Base-by-base conservation (phyloP, 1,284 basidiomycete genomes). In the Moesziomyces antarcticus region DNA sequence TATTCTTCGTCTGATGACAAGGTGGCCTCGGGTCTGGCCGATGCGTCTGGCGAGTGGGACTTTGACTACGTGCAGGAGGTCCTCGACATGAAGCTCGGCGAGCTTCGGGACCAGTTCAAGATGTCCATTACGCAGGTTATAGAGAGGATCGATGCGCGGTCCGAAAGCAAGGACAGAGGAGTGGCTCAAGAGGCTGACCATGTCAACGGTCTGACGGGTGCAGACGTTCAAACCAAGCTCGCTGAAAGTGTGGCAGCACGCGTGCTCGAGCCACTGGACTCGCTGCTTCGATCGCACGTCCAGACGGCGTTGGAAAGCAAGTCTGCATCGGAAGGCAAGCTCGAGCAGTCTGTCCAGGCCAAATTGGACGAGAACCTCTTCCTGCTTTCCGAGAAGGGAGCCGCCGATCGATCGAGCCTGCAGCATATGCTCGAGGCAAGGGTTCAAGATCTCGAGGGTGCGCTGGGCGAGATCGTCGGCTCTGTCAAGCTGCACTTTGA, bases 51-150 rank as follows among this genome's bases (percentile, higher is more conserved):
- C 52, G 76, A 78, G 20, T 65, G 68, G 49, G 74, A 80, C 66
- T 80, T 78, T 49, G 78, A 80, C 69, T 78, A 78, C 43, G 74
- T 80, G 20, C 68, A 71, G 25, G 76, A 78, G 9, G 52, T 68
- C 20, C 56, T 80, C 14, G 78, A 80, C 11, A 40, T 45, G 30
- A 78, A 78, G 68, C 63, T 78, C 7, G 41, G 46, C 27, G 57
- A 59, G 22, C 70, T 78, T 25, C 60, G 72, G 40, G 53, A 59
- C 25, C 59, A 75, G 41, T 60, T 79, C n/a, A 63, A 73, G 52
- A 22, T 46, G 8, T 55, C 59, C 9, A 56, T 79, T 46, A 51
- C 73, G 13, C 48, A 64, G 21, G 52, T 68, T 3, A 22, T 72
- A 5, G 65, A 65, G 27, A 67, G 51, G 51, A 53, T 72, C 2